Conservation (phyloP, 306 rosid species). For the Cicer bijugum region DNA sequence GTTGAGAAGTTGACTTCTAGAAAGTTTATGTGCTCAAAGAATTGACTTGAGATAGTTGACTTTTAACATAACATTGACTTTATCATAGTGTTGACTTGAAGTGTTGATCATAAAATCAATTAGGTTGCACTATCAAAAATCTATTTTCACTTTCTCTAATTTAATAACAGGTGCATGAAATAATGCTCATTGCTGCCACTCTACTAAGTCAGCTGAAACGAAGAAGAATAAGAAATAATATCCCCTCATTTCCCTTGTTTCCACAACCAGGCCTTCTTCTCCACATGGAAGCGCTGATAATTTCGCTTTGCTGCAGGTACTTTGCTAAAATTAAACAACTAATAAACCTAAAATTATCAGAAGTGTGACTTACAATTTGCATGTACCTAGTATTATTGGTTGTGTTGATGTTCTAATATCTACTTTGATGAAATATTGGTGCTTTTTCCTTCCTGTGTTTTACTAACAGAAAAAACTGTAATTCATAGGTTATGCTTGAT, state of each 20-base stretch:
- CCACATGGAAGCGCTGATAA: slow-evolving; percentile 49
- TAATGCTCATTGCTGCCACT: slow-evolving; percentile 59
- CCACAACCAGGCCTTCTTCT: slow-evolving; percentile 52
- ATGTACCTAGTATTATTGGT: not conserved
- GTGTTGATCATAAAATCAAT: no score
- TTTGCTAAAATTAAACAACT: slow-evolving; percentile 36
- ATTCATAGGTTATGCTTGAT: not conserved
- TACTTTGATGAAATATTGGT: not conserved
- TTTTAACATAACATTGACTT: no score
- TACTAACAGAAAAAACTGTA: not conserved
- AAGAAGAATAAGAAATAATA: slow-evolving; percentile 50
- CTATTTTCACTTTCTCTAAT: slow-evolving; percentile 7
- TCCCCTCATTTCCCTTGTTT: slow-evolving; percentile 51
- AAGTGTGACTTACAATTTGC: no score
- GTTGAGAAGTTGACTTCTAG: no score
- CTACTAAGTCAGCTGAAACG: slow-evolving; percentile 55
- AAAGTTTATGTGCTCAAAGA: no score
- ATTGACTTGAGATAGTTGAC: no score
- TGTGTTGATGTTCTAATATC: slow-evolving; percentile 15
- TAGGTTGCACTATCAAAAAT: not conserved
- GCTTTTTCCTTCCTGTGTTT: not conserved
- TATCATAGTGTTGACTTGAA: no score
- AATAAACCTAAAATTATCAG: not conserved
- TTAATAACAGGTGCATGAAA: slow-evolving; percentile 57
- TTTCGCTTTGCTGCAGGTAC: slow-evolving; percentile 50